Conservation (phyloP, 1,139 yeast species). For the Citeromyces siamensis region DNA sequence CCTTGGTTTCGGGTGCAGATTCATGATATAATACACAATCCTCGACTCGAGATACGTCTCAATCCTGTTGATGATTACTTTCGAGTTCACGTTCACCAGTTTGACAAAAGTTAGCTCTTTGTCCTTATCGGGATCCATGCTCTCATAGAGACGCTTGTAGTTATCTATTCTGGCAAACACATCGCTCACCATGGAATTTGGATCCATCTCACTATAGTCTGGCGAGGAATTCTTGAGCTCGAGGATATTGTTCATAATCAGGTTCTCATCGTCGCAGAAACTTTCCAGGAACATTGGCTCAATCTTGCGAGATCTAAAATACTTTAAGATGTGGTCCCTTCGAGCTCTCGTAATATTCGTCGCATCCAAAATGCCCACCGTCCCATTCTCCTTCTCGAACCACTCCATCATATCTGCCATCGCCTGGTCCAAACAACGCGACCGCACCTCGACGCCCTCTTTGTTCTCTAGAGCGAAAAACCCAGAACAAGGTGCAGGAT, state of each 20-base stretch:
- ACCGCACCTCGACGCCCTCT: constrained; percentile 50
- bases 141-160: constrained; percentile 66
- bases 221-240: constrained; percentile 87
- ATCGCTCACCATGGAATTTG: constrained; percentile 62
- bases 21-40: constrained; percentile 93
- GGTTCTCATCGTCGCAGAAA: constrained; percentile 74
- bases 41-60: constrained; percentile 85
- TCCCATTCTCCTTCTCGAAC: constrained; percentile 73
- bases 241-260: constrained; percentile 64
- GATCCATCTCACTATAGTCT: constrained; percentile 64
- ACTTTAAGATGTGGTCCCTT: constrained; percentile 49
- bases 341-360: constrained; percentile 67
- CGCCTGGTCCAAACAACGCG: constrained; percentile 62
- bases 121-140: constrained; percentile 47
- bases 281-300: constrained; percentile 91
- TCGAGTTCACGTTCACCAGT: constrained; percentile 76
- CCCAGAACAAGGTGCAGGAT: constrained; percentile 53
- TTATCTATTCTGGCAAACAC: constrained; percentile 60
- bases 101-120: constrained; percentile 71
- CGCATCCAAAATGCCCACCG: constrained; percentile 88
- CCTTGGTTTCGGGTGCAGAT: constrained; percentile 84
- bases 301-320: constrained; percentile 55
- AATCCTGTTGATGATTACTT: constrained; percentile 77
- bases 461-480: constrained; percentile 62
- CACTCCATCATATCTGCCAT: constrained; percentile 78